Conservation (phyloP, 495 filamentous ascomycete genomes). For the Lophiostoma macrostomum region DNA sequence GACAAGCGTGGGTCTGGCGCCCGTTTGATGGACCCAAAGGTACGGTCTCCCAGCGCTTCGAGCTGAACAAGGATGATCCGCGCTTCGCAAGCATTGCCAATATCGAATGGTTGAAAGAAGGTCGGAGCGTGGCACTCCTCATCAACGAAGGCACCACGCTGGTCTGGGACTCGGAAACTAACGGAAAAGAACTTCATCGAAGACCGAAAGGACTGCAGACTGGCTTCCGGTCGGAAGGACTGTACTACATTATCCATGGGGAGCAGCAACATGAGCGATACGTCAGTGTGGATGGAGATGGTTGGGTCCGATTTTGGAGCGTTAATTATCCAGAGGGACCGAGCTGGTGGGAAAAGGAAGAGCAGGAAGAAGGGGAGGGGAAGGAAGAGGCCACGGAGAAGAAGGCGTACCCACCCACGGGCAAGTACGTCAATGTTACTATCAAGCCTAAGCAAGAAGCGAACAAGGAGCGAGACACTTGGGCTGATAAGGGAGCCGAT, state of each 20-base stretch:
- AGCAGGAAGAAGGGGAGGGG: no score
- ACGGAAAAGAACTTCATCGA: slow-evolving; percentile 9
- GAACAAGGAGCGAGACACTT: not conserved
- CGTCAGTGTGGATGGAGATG: slow-evolving; percentile 14
- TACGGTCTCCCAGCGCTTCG: slow-evolving; percentile 5
- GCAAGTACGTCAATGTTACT: not conserved
- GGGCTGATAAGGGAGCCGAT: slow-evolving; percentile 13
- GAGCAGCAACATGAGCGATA: not conserved
- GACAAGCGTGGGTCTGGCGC: slow-evolving; percentile 7
- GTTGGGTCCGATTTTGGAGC: slow-evolving; percentile 8
- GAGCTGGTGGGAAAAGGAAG: slow-evolving; percentile 2
- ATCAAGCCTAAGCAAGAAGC: not conserved
- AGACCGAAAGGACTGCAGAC: not conserved
- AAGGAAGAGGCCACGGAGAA: not conserved
- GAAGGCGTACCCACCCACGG: not conserved
- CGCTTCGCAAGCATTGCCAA: not conserved
- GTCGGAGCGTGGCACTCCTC: slow-evolving; percentile 4
- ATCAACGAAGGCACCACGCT: slow-evolving; percentile 6
- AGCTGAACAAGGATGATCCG: not conserved
- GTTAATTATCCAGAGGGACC: not conserved
- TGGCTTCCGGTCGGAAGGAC: not conserved
- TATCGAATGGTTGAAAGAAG: slow-evolving; percentile 12
- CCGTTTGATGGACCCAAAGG: not conserved
- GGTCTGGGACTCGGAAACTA: slow-evolving; percentile 15
- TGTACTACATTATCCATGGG: not conserved